Percentiles rank a stretch among this genome's conserved stretches.
Evolutionary conservation across 164 flowering plant species (phyloP).

Genomic region (Stephania japonica): DNA sequence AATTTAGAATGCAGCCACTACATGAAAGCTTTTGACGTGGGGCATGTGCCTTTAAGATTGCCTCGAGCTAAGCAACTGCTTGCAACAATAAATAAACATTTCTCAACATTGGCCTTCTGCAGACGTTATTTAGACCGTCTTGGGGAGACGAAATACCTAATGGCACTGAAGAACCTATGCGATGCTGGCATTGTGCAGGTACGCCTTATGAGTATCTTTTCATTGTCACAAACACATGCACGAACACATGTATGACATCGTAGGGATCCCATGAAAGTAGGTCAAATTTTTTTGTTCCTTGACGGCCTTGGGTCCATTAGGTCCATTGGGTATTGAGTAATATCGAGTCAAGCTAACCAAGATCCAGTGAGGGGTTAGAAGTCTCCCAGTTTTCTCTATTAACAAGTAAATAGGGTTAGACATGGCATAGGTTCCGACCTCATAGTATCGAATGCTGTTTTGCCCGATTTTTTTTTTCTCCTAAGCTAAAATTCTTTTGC

Average conservation of each 20-base stretch:
- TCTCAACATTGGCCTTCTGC: conserved; percentile 96
- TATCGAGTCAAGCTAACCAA: not conserved
- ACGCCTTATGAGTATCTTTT: conserved; percentile 6
- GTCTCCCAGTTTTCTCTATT: too few species aligned
- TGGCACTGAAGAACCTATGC: conserved; percentile 91
- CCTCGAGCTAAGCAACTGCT: conserved; percentile 93
- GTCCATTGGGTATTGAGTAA: not conserved
- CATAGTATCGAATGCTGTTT: too few species aligned
- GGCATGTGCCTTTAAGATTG: conserved; percentile 80
- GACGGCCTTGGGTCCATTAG: not conserved
- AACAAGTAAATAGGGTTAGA: too few species aligned
- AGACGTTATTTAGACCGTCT: conserved; percentile 88
- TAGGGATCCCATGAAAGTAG: not conserved
- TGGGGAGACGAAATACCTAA: conserved; percentile 89
- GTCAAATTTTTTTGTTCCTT: not conserved
- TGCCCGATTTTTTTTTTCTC: too few species aligned
- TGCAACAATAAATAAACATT: conserved; percentile 87
- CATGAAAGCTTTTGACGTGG: conserved; percentile 92
- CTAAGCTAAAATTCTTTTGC: not conserved
- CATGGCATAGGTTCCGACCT: too few species aligned
- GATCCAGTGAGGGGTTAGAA: too few species aligned
- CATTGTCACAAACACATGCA: not conserved
- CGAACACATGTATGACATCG: not conserved
- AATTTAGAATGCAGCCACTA: conserved; percentile 97
- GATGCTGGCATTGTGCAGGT: conserved; percentile 96